Evolutionary conservation across 371 early-diverging fungal genomes (phyloP).

Genomic region (Mortierella sp.): DNA sequence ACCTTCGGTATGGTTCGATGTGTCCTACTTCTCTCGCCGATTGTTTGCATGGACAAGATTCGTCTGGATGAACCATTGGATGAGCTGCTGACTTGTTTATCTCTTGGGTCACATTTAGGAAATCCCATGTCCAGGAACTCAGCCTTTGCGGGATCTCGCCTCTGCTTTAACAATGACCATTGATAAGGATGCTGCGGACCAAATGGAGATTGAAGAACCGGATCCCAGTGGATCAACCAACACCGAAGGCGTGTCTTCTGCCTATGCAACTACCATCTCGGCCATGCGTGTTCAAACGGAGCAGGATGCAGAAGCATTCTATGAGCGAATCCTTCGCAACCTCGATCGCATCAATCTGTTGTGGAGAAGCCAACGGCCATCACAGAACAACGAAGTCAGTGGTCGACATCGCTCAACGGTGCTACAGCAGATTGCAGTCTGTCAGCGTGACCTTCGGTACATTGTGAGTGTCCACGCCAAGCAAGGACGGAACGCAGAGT

Average conservation of each 20-base stretch:
- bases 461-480: constrained; percentile 57
- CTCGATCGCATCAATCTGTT: constrained; percentile 30
- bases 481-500: constrained; percentile 57
- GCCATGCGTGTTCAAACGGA: constrained; percentile 47
- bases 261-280: constrained; percentile 44
- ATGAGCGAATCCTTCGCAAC: constrained; percentile 22
- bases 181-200: constrained; percentile 1
- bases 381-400: neutral
- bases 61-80: too few relatives aligned
- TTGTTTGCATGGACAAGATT: too few relatives aligned
- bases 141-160: constrained; percentile 43
- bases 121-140: constrained; percentile 50
- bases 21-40: neutral
- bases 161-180: constrained; percentile 49
- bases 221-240: neutral
- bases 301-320: constrained; percentile 47
- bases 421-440: constrained; percentile 33
- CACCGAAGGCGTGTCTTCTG: constrained; percentile 12
- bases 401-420: constrained; percentile 17
- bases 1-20: constrained; percentile 54
- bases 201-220: constrained; percentile 9
- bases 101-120: constrained; percentile 21
- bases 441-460: constrained; percentile 58
- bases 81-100: too few relatives aligned
- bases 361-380: constrained; percentile 10